Conservation (phyloP, 208 protist genomes). For the Trypanosoma lewisi region DNA sequence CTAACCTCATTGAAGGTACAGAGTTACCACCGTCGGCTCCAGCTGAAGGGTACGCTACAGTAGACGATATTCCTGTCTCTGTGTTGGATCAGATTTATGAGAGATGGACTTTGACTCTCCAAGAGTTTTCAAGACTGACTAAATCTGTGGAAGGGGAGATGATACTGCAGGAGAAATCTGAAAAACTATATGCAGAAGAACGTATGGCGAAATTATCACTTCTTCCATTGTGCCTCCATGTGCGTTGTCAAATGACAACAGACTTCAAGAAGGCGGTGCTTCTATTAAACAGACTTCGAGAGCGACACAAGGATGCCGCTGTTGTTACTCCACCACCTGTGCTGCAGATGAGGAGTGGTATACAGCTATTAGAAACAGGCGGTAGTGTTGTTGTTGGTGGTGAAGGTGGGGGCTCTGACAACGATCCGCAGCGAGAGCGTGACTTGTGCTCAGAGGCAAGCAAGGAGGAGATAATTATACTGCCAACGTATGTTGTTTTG, state of each 20-base stretch:
- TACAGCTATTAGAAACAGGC: constrained; percentile 20
- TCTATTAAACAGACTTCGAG: constrained; percentile 41
- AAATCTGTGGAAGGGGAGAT: background rate
- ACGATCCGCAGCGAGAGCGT: constrained; percentile 6
- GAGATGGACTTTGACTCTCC: background rate
- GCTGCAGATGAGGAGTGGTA: constrained; percentile 2
- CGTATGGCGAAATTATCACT: background rate
- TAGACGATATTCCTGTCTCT: constrained; percentile 33
- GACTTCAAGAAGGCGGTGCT: constrained; percentile 72
- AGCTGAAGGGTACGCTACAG: constrained; percentile 24
- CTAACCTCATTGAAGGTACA: background rate
- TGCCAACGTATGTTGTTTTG: constrained; percentile 59
- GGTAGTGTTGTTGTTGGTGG: background rate
- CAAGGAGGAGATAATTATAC: constrained; percentile 18
- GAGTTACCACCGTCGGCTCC: constrained; percentile 4
- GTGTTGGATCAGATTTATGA: constrained; percentile 36
- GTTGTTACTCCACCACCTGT: constrained; percentile 18
- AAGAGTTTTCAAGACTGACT: background rate
- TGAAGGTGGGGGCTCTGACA: constrained; percentile 7
- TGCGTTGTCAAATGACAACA: constrained; percentile 76
- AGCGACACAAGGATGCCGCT: constrained; percentile 17
- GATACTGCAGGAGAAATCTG: background rate
- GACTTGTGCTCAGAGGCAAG: constrained; percentile 18
- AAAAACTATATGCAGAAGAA: background rate
- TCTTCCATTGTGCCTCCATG: constrained; percentile 35